These are phyloP conservation scores for Serpula lacrymans DNA, from an alignment of 768 basidiomycete species.

Conservation along the genomic window DNA sequence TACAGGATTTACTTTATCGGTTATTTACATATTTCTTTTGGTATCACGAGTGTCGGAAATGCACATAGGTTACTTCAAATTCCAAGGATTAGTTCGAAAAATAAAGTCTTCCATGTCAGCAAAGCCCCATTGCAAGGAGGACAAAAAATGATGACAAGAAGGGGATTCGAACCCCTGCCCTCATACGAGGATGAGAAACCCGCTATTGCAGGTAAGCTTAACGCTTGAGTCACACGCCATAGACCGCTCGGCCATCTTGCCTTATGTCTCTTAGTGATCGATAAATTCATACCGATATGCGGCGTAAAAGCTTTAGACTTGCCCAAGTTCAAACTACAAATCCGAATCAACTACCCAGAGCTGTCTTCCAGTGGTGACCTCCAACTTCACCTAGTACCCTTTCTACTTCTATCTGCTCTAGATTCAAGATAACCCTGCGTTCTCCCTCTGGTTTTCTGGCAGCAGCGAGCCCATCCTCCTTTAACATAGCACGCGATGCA, in stretches of 20 bases:
- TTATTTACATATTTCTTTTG: no score
- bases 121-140: no score
- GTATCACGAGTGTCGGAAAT: no score
- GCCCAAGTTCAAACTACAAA: no score
- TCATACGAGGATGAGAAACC: slow-evolving; percentile 35
- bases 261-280: slow-evolving; percentile 15
- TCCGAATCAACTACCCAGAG: slow-evolving; percentile 33
- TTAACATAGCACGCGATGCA: slow-evolving; percentile 71
- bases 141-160: slow-evolving; percentile 36
- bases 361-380: slow-evolving; percentile 62
- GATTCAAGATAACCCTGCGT: slow-evolving; percentile 71
- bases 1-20: no score
- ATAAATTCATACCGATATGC: no score
- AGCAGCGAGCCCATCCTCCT: slow-evolving; percentile 59
- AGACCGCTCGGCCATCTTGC: slow-evolving; percentile 63
- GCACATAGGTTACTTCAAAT: no score
- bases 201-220: slow-evolving; percentile 27
- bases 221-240: slow-evolving; percentile 62
- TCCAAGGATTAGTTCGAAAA: no score
- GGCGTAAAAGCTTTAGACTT: no score
- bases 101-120: no score
- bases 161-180: slow-evolving; percentile 43
- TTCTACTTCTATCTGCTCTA: slow-evolving; percentile 84
- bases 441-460: slow-evolving; percentile 60
- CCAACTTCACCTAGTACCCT: slow-evolving; percentile 82